Evolutionary conservation across 2,329 filamentous ascomycete species (phyloP).

Genomic region (Alternaria sp.): DNA sequence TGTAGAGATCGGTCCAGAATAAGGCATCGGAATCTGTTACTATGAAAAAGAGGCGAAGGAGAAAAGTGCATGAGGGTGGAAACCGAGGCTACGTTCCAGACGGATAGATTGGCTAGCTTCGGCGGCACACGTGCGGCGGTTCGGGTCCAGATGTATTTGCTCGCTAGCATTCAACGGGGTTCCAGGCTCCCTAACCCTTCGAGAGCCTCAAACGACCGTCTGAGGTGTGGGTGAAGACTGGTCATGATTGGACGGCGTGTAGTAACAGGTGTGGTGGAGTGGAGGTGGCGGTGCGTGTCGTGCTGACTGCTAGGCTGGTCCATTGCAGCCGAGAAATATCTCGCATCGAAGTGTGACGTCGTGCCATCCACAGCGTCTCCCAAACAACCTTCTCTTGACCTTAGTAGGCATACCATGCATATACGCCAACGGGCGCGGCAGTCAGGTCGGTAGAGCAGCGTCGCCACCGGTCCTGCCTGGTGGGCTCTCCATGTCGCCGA

Average conservation of each 20-base stretch:
- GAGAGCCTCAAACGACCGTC: not conserved
- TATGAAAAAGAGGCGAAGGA: not conserved
- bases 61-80: not conserved
- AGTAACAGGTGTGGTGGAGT: not conserved
- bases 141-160: not conserved
- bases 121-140: conserved; percentile 7
- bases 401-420: not conserved
- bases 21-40: not conserved
- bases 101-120: conserved; percentile 5
- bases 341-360: not conserved
- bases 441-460: not conserved
- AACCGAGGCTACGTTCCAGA: not conserved
- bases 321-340: not conserved
- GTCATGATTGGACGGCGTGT: not conserved
- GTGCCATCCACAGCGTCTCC: not conserved
- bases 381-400: not conserved
- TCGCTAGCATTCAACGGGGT: conserved; percentile 1
- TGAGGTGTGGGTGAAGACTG: not conserved
- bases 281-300: not conserved
- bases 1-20: not conserved
- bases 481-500: not conserved
- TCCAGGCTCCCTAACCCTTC: not conserved
- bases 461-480: not conserved
- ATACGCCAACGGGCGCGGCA: not conserved
- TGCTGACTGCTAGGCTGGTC: not conserved